Evolutionary conservation across 2,329 filamentous ascomycete genomes (phyloP).

Genomic region (Ophiocordyceps robertsii): DNA sequence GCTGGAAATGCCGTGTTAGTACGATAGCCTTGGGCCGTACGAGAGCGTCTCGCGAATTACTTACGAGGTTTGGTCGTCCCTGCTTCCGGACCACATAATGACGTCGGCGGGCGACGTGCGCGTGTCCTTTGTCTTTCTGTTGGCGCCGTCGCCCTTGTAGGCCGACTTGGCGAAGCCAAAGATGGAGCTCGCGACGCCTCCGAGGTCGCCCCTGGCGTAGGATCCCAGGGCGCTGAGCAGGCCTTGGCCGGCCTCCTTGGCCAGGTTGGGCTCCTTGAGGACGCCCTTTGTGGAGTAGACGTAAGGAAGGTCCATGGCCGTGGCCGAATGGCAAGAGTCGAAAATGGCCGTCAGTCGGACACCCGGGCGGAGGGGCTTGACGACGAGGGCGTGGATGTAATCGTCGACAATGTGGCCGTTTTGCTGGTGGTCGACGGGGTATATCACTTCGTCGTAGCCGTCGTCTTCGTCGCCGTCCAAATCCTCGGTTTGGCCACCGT

Average conservation of each 20-base stretch:
- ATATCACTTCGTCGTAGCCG: conserved; percentile 67
- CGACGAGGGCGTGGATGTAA: conserved; percentile 66
- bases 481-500: conserved; percentile 64
- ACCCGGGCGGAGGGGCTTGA: conserved; percentile 63
- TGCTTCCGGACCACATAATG: conserved; percentile 95
- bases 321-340: conserved; percentile 70
- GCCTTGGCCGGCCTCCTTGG: conserved; percentile 65
- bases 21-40: not conserved
- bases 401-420: conserved; percentile 68
- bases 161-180: conserved; percentile 81
- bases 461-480: conserved; percentile 65
- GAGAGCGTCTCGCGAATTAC: conserved; percentile 5
- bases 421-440: conserved; percentile 58
- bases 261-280: conserved; percentile 69
- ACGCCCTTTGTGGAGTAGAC: conserved; percentile 70
- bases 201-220: conserved; percentile 74
- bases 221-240: conserved; percentile 59
- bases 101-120: conserved; percentile 94
- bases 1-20: conserved; percentile 26
- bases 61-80: conserved; percentile 81
- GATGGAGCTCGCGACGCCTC: conserved; percentile 67
- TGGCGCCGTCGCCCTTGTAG: conserved; percentile 62
- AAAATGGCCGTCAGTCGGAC: conserved; percentile 77
- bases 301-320: conserved; percentile 64
- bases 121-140: conserved; percentile 70